A percentile compares a stretch with the other conserved stretches of the same genome.
Conservation (phyloP, 768 basidiomycete genomes). For the Podaxis sp. region DNA sequence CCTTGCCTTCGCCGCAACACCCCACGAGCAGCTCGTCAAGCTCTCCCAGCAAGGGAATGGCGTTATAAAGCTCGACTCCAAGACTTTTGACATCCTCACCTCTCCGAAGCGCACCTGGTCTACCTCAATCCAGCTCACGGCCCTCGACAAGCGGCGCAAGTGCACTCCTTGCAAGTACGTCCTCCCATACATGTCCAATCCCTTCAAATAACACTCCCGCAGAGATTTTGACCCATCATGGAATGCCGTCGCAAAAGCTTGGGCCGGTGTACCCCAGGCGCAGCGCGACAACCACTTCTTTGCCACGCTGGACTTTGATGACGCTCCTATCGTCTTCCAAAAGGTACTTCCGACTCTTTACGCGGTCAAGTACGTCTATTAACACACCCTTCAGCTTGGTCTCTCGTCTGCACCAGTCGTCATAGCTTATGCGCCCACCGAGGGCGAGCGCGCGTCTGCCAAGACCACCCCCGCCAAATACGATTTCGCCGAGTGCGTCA, state of each 20-base stretch:
- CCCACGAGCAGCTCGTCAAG: slow-evolving; percentile 60
- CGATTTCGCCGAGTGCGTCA: slow-evolving; percentile 71
- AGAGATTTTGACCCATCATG: slow-evolving; percentile 88
- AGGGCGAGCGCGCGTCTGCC: slow-evolving; percentile 47
- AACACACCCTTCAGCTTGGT: slow-evolving; percentile 55
- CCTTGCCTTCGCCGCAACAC: slow-evolving; percentile 31
- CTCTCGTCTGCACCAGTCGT: slow-evolving; percentile 85
- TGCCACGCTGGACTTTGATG: slow-evolving; percentile 85
- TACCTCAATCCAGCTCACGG: slow-evolving; percentile 86
- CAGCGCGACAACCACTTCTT: slow-evolving; percentile 90
- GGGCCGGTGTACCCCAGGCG: slow-evolving; percentile 58
- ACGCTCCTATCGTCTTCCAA: slow-evolving; percentile 75
- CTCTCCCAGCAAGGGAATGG: slow-evolving; percentile 76
- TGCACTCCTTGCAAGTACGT: slow-evolving; percentile 93
- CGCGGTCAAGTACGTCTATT: not conserved
- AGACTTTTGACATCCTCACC: slow-evolving; percentile 76
- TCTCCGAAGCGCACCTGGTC: slow-evolving; percentile 82
- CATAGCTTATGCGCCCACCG: slow-evolving; percentile 67
- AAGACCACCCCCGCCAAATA: slow-evolving; percentile 53
- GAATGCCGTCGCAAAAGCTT: slow-evolving; percentile 81
- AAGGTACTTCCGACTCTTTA: slow-evolving; percentile 44
- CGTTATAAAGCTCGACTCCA: slow-evolving; percentile 76
- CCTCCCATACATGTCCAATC: not conserved
- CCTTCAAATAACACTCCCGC: slow-evolving; percentile 17
- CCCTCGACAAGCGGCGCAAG: slow-evolving; percentile 74